Base-by-base conservation (phyloP, 2,329 filamentous ascomycete genomes). In the Fusarium cyanostomum region DNA sequence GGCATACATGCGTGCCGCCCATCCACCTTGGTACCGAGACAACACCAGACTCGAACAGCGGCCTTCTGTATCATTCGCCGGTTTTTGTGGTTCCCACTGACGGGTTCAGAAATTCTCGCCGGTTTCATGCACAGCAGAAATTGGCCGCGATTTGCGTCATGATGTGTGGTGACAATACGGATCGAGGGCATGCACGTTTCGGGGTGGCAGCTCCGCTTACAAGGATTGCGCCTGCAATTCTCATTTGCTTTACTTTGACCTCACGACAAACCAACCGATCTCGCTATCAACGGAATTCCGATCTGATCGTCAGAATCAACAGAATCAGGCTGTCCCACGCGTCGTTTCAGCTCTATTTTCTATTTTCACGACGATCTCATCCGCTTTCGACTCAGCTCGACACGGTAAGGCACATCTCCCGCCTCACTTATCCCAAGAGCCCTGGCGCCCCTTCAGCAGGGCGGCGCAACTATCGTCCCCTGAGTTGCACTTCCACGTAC, bases 371-470 rank as follows among this genome's bases (percentile, higher is more conserved):
- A n/a, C 37, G 37, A 28, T 45, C 50, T 45, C 48, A 31, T 41
- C 46, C 15, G 26, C 18, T 31, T 8, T 26, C 18, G 26, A 16
- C 26, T 50, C 46, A 41, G 34, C 46, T 50, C 12, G 8, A 24
- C 24, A 24, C n/a, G n/a, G n/a, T n/a, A n/a, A n/a, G 34, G 26
- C 33, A 8, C 24, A 24, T 41, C 21, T 13, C 34, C 34, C 34
- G 50, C 37, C 50, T 56, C 42, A 16, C 52, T 50, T 35, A 37
- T 44, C 46, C 52, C 52, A 48, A 48, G 28, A 45, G n/a, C 56
- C 46, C 52, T 43, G 52, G 46, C 42, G 34, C 12, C 18, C 46
- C 41, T 45, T 46, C 28, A 46, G 24, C 34, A 50, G 34, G 39
- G 52, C 31, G 38, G 30, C 15, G 46, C 45, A 31, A 50, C 15